phyloP scores from a whole-genome alignment of 1,284 basidiomycete species.

The Cutaneotrichosporon cyanovorans region DNA sequence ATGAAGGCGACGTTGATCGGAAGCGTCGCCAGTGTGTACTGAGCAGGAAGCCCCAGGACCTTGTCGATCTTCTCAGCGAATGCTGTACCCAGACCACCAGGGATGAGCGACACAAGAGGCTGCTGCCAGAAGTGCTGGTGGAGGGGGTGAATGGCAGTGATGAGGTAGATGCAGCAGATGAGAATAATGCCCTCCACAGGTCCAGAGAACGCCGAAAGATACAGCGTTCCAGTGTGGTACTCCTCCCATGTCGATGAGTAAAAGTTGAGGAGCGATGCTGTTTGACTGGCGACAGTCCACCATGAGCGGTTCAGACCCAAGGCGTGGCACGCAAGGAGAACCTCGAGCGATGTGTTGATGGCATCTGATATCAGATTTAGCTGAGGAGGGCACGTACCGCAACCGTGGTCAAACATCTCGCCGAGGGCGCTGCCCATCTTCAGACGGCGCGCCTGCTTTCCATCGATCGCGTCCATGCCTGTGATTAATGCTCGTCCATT shows the following conservation, averaged over 20 bases:
- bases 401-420: constrained; percentile 85
- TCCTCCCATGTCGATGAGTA: constrained; percentile 89
- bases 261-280: constrained; percentile 84
- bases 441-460: constrained; percentile 88
- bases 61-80: constrained; percentile 25
- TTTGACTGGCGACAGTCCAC: constrained; percentile 87
- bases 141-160: constrained; percentile 56
- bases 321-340: constrained; percentile 70
- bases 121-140: constrained; percentile 69
- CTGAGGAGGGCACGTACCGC: constrained; percentile 27
- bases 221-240: constrained; percentile 85
- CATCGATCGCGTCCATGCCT: constrained; percentile 50
- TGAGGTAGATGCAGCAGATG: constrained; percentile 66
- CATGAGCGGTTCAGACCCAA: constrained; percentile 86
- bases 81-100: constrained; percentile 17
- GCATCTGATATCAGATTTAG: constrained; percentile 55
- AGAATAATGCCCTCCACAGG: constrained; percentile 94
- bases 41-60: constrained; percentile 22
- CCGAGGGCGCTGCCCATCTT: constrained; percentile 94
- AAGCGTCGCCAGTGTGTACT: constrained; percentile 49
- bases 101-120: constrained; percentile 31
- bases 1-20: constrained; percentile 83
- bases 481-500: constrained; percentile 41
- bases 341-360: constrained; percentile 91
- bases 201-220: constrained; percentile 87